Conservation (phyloP, 352 stramenopile species). For the Peronosclerospora sorghi region DNA sequence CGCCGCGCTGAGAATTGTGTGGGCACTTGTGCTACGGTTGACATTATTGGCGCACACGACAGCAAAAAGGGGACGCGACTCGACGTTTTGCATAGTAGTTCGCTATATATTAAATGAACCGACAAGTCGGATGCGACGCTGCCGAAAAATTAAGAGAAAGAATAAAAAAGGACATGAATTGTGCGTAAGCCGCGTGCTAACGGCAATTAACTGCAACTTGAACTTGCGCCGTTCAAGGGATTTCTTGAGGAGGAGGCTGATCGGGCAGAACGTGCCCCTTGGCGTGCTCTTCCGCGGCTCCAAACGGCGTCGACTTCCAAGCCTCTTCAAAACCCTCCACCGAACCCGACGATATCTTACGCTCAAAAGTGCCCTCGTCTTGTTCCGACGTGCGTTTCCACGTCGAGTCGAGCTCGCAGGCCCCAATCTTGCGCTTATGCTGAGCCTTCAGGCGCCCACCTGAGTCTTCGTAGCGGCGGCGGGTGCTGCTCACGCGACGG, state of each 20-base stretch:
- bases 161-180: too few relatives aligned
- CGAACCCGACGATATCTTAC: conserved; percentile 26
- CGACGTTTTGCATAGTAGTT: conserved; percentile 3
- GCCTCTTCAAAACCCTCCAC: conserved; percentile 34
- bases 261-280: conserved; percentile 34
- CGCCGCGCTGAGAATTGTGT: conserved; percentile 37
- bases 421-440: conserved; percentile 40
- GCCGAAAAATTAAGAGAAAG: too few relatives aligned
- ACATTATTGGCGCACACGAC: conserved; percentile 84
- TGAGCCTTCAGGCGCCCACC: conserved; percentile 45
- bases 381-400: conserved; percentile 34
- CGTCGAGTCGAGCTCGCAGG: conserved; percentile 29
- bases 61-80: conserved; percentile 33
- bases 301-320: conserved; percentile 51
- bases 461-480: conserved; percentile 59
- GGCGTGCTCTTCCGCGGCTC: conserved; percentile 32
- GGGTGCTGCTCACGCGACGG: conserved; percentile 37
- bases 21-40: conserved; percentile 72
- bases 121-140: too few relatives aligned
- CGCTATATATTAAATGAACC: too few relatives aligned
- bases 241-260: conserved; percentile 28
- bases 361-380: conserved; percentile 30
- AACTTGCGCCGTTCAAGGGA: conserved; percentile 27
- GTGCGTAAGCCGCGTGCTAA: too few relatives aligned
- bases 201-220: not conserved